Evolutionary conservation across 1,284 basidiomycete species (phyloP).

Genomic region (Irpex sp.): DNA sequence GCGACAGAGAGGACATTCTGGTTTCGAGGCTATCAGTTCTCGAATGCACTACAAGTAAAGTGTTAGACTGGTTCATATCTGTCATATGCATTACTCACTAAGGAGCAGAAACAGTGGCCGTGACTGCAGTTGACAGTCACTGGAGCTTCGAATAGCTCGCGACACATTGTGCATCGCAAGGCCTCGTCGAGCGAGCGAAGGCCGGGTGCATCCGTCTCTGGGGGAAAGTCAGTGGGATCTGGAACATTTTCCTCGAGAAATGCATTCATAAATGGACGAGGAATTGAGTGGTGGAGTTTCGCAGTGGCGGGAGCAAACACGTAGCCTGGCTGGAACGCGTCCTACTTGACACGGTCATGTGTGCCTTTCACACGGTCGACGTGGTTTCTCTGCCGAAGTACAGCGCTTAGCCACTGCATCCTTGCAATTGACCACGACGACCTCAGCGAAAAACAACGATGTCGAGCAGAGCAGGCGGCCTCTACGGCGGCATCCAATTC

Average conservation of each 20-base stretch:
- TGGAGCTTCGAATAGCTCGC: conserved; percentile 64
- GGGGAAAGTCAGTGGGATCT: conserved; percentile 66
- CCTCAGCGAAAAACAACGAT: conserved; percentile 26
- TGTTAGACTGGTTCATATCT: no score
- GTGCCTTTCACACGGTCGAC: background rate
- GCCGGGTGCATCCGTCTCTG: conserved; percentile 33
- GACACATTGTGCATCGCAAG: conserved; percentile 66
- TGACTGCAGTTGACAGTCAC: conserved; percentile 52
- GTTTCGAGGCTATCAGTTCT: conserved; percentile 43
- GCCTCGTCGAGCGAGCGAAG: conserved; percentile 58
- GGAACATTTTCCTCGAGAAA: conserved; percentile 34
- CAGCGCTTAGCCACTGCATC: background rate
- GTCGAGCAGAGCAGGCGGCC: conserved; percentile 71
- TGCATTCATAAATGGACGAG: background rate
- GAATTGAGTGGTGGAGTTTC: background rate
- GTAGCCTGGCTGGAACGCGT: background rate
- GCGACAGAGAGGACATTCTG: conserved; percentile 63
- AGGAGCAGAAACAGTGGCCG: conserved; percentile 74
- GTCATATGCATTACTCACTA: no score
- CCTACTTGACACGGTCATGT: background rate
- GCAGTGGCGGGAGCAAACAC: background rate
- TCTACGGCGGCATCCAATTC: conserved; percentile 79
- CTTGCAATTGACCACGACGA: background rate
- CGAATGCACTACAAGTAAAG: conserved; percentile 53
- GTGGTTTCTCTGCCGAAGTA: background rate